Conservation (phyloP, 345 rosid genomes). For the Syzygium aqueum region DNA sequence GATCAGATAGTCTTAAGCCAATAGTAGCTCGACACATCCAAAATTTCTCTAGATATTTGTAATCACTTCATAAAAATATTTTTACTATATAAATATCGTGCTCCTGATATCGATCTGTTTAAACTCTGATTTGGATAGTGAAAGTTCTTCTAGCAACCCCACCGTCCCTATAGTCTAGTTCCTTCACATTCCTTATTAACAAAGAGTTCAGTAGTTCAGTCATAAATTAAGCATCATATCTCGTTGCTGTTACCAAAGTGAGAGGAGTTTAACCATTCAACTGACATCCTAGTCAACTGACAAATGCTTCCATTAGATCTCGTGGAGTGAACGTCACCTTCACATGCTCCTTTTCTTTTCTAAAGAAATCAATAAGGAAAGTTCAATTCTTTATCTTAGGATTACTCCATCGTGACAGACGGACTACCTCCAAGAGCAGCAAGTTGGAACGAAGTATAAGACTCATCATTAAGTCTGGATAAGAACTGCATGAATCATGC, state of each 20-base stretch:
- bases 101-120: background rate
- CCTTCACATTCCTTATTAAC: too few relatives aligned
- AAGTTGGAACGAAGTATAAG: background rate
- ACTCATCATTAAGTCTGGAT: background rate
- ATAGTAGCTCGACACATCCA: background rate
- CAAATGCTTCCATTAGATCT: background rate
- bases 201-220: too few relatives aligned
- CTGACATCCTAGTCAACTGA: background rate
- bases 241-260: background rate
- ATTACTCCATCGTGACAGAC: background rate
- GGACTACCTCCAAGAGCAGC: background rate
- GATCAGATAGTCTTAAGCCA: background rate
- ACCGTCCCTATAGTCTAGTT: too few relatives aligned
- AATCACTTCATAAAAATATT: background rate
- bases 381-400: background rate
- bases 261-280: background rate
- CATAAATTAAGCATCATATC: background rate
- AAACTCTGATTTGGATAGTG: background rate
- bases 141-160: background rate
- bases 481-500: conserved; percentile 2
- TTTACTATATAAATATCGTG: background rate
- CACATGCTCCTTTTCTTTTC: background rate
- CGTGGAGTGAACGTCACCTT: background rate
- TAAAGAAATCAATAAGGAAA: background rate
- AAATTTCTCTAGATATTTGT: background rate